Evolutionary conservation across 2,329 filamentous ascomycete genomes (phyloP), one percentile per base, ranked within the genome.

Genomic region (Aspergillus sp.): DNA sequence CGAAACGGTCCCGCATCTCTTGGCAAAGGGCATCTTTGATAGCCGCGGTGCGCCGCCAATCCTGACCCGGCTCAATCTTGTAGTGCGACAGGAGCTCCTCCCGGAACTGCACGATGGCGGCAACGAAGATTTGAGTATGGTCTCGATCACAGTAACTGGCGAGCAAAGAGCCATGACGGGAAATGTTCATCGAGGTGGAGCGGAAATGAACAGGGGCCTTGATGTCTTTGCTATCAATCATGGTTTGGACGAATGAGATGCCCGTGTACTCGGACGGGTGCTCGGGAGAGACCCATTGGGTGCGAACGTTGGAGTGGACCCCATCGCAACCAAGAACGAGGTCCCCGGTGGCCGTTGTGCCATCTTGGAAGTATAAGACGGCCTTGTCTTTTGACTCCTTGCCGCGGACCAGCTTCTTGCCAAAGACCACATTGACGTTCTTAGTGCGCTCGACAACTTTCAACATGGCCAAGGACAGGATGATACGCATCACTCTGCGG

Each of bases 391-490:
- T 42, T 2, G 70, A 64, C 60, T 80, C 76, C n/a, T 70, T 66
- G 27, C 75, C 74, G 3, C 65, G 64, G 15, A 73, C 58, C 3
- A 81, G 70, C 54, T 77, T 76, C 66, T 78, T 79, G 4, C 78
- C 77, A 57, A 76, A 82, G 15, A 75, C 65, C 7, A 82, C 63
- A n/a, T 74, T 62, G 17, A 80, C 66, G 57, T 77, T 76, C 7
- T 62, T 65, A 7, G 66, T 66, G 48, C 75, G 75, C 57, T 78
- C 71, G 5, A 75, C 65, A 3, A 77, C 71, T 1, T 72, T 68
- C 56, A 80, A 63, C 75, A 81, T 70, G 2, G 77, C 77, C 6
- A 79, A 61, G 1, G 78, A 74, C 3, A 80, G 70, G 11, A 73
- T 68, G 48, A 77, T 77, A 4, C 79, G 73, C 74, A 78, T 76